Percentiles rank a stretch among this genome's conserved stretches.
phyloP scores from a whole-genome alignment of 371 early-diverging fungal species.

The Rhizopus arrhizus region DNA sequence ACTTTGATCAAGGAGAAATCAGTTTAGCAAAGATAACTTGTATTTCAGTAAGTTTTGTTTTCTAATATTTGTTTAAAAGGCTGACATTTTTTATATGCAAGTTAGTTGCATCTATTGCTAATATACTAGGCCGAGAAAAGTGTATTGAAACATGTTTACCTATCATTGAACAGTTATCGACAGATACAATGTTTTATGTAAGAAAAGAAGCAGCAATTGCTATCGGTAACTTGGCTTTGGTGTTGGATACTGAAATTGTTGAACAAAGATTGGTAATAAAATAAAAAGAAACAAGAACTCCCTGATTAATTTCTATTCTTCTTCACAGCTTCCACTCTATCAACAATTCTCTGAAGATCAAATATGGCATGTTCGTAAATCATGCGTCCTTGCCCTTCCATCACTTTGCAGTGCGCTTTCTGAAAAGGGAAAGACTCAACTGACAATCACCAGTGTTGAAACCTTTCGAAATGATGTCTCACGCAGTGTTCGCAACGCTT shows the following conservation, averaged over 20 bases:
- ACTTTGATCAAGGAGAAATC: slow-evolving; percentile 53
- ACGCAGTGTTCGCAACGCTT: slow-evolving; percentile 59
- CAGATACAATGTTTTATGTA: slow-evolving; percentile 58
- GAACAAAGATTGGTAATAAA: slow-evolving; percentile 49
- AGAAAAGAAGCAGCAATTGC: slow-evolving; percentile 65
- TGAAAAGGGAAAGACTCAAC: slow-evolving; percentile 38
- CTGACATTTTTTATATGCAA: slow-evolving; percentile 14
- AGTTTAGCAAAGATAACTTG: slow-evolving; percentile 62
- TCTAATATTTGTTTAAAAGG: not conserved
- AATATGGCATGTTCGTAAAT: slow-evolving; percentile 65
- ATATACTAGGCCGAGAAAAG: slow-evolving; percentile 48
- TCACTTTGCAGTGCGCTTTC: slow-evolving; percentile 52
- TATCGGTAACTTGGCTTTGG: slow-evolving; percentile 49
- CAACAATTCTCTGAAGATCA: slow-evolving; percentile 53
- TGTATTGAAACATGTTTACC: slow-evolving; percentile 56
- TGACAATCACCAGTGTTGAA: slow-evolving; percentile 52
- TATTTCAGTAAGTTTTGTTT: slow-evolving; percentile 50
- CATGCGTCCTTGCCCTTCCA: slow-evolving; percentile 57
- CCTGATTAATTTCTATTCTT: not conserved
- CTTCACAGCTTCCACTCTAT: slow-evolving; percentile 54
- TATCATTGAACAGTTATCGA: slow-evolving; percentile 52
- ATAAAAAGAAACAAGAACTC: not conserved
- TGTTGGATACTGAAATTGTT: slow-evolving; percentile 44
- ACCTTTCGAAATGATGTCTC: slow-evolving; percentile 58
- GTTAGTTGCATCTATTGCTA: slow-evolving; percentile 56